A percentile compares a stretch with the other conserved stretches of the same genome.
phyloP scores from a whole-genome alignment of 768 basidiomycete species.

The Rubroboletus satanas region DNA sequence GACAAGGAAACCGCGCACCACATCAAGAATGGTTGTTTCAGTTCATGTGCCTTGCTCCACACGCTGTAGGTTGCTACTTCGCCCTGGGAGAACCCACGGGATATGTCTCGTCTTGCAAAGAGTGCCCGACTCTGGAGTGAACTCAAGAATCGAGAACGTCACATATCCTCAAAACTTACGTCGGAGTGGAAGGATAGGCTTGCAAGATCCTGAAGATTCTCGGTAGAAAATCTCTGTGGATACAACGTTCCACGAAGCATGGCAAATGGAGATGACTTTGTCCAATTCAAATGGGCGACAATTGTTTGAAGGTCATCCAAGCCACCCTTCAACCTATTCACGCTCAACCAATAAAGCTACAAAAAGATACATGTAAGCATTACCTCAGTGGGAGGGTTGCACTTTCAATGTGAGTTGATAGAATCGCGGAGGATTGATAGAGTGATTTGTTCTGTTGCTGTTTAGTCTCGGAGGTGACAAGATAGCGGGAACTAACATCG shows the following conservation, averaged over 20 bases:
- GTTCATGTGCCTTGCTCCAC: slow-evolving; percentile 33
- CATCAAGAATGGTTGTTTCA: slow-evolving; percentile 31
- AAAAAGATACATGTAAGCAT: background rate
- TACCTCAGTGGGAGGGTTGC: slow-evolving; percentile 60
- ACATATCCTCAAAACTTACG: slow-evolving; percentile 13
- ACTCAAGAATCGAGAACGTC: background rate
- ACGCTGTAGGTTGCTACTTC: slow-evolving; percentile 37
- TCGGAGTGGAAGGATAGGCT: slow-evolving; percentile 39
- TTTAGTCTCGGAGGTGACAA: slow-evolving; percentile 9
- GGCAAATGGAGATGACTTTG: slow-evolving; percentile 50
- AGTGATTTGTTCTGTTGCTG: slow-evolving; percentile 28
- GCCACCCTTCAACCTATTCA: slow-evolving; percentile 33
- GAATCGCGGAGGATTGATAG: slow-evolving; percentile 54
- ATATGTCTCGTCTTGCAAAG: slow-evolving; percentile 50
- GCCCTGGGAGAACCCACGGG: slow-evolving; percentile 51
- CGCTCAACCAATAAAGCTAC: background rate
- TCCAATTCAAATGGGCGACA: slow-evolving; percentile 49
- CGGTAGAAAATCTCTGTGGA: slow-evolving; percentile 25
- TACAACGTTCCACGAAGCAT: slow-evolving; percentile 56
- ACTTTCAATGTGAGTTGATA: slow-evolving; percentile 57
- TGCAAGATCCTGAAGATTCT: slow-evolving; percentile 30
- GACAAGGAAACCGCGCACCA: slow-evolving; percentile 33
- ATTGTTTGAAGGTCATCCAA: slow-evolving; percentile 42
- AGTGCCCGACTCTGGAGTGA: slow-evolving; percentile 16
- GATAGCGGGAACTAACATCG: slow-evolving; percentile 16